These are phyloP conservation scores for Sporisorium scitamineum DNA, from an alignment of 1,284 basidiomycete species.

Conservation along the genomic window DNA sequence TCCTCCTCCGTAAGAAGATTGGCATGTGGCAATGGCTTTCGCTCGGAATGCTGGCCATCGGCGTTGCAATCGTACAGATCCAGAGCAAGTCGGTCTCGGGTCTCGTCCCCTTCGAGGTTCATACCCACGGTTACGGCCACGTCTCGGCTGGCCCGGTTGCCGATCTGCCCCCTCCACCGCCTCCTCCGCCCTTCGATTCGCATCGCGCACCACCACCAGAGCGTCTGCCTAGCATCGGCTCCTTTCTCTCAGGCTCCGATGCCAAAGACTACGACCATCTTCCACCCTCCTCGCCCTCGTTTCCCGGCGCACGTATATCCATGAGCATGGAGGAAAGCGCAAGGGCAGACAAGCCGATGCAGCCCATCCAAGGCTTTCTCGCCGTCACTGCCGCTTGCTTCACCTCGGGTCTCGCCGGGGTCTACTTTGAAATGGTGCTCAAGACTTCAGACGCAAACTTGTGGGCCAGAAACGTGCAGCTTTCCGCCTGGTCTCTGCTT, in stretches of 20 bases:
- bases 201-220: slow-evolving; percentile 62
- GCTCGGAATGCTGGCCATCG: slow-evolving; percentile 85
- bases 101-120: slow-evolving; percentile 49
- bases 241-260: slow-evolving; percentile 26
- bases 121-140: slow-evolving; percentile 45
- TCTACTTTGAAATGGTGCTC: slow-evolving; percentile 98
- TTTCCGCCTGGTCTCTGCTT: slow-evolving; percentile 91
- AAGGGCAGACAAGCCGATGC: slow-evolving; percentile 73
- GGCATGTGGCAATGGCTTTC: slow-evolving; percentile 83
- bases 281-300: slow-evolving; percentile 50
- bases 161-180: slow-evolving; percentile 59
- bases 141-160: slow-evolving; percentile 40
- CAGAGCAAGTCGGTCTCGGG: slow-evolving; percentile 52
- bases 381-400: slow-evolving; percentile 92
- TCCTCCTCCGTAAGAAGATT: slow-evolving; percentile 85
- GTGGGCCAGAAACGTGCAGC: slow-evolving; percentile 96
- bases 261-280: slow-evolving; percentile 34
- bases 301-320: slow-evolving; percentile 38
- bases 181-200: slow-evolving; percentile 48
- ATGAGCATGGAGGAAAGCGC: slow-evolving; percentile 57
- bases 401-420: slow-evolving; percentile 96
- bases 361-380: slow-evolving; percentile 81
- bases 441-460: slow-evolving; percentile 88
- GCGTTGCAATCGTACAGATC: slow-evolving; percentile 92
- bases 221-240: slow-evolving; percentile 37